Conservation (phyloP, 2,329 filamentous ascomycete species). For the Aureobasidium sp. region DNA sequence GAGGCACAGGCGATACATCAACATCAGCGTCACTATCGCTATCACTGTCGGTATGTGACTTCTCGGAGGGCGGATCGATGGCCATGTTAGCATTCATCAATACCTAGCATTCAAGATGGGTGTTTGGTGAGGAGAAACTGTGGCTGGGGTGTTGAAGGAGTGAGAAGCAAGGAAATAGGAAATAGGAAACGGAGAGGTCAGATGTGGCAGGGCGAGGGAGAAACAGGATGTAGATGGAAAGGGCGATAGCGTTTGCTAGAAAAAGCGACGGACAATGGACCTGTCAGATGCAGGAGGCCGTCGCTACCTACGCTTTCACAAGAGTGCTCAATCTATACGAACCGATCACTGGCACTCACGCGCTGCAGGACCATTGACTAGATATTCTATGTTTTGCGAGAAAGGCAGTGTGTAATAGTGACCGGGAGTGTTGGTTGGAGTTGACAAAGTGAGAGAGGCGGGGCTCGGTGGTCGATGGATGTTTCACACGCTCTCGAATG, state of each 20-base stretch:
- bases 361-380: neutral
- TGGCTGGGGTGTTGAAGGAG: neutral
- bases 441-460: neutral
- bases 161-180: neutral
- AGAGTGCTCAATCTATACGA: neutral
- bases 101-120: neutral
- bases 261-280: neutral
- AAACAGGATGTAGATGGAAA: neutral
- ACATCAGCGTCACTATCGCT: neutral
- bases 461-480: neutral
- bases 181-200: neutral
- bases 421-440: neutral
- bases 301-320: neutral
- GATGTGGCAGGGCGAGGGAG: neutral
- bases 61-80: neutral
- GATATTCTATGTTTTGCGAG: neutral
- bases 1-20: neutral
- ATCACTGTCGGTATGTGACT: conserved; percentile 2
- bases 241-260: neutral
- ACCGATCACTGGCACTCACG: neutral
- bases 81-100: neutral
- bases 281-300: neutral
- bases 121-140: neutral
- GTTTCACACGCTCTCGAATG: neutral
- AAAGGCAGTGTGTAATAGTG: neutral